phyloP scores from a whole-genome alignment of 1,139 yeast genomes.

The Zygosaccharomyces sapae region DNA sequence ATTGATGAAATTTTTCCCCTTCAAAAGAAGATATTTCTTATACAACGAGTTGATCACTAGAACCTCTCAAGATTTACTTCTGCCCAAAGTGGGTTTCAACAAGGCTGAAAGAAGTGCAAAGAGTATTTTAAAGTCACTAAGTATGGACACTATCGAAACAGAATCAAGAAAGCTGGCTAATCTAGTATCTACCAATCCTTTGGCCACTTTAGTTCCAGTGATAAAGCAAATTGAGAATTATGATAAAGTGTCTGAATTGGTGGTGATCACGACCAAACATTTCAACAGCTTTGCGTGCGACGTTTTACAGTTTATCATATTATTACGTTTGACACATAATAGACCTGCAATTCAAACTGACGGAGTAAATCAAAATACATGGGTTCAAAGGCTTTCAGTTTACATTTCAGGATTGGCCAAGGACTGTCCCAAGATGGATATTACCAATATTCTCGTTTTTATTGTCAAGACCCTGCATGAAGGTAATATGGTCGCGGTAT shows the following conservation, averaged over 20 bases:
- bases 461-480: slow-evolving; percentile 61
- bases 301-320: slow-evolving; percentile 66
- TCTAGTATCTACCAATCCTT: slow-evolving; percentile 74
- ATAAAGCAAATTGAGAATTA: slow-evolving; percentile 83
- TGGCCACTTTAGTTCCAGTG: slow-evolving; percentile 65
- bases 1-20: slow-evolving; percentile 51
- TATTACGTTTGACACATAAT: slow-evolving; percentile 67
- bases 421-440: slow-evolving; percentile 49
- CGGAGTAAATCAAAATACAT: slow-evolving; percentile 76
- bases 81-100: slow-evolving; percentile 59
- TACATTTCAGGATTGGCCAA: slow-evolving; percentile 64
- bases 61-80: slow-evolving; percentile 49
- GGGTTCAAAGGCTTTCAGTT: slow-evolving; percentile 73
- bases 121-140: slow-evolving; percentile 73
- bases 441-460: slow-evolving; percentile 55
- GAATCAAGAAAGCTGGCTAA: slow-evolving; percentile 77
- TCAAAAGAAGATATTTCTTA: slow-evolving; percentile 66
- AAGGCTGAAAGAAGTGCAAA: slow-evolving; percentile 80
- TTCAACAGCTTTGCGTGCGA: slow-evolving; percentile 86
- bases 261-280: slow-evolving; percentile 76
- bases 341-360: slow-evolving; percentile 68
- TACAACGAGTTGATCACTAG: slow-evolving; percentile 79
- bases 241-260: slow-evolving; percentile 74
- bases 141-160: slow-evolving; percentile 75
- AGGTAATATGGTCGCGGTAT: slow-evolving; percentile 60